These are phyloP conservation scores for Podospora bellae-mahoneyi DNA, from an alignment of 495 filamentous ascomycete genomes.

Conservation along the genomic window DNA sequence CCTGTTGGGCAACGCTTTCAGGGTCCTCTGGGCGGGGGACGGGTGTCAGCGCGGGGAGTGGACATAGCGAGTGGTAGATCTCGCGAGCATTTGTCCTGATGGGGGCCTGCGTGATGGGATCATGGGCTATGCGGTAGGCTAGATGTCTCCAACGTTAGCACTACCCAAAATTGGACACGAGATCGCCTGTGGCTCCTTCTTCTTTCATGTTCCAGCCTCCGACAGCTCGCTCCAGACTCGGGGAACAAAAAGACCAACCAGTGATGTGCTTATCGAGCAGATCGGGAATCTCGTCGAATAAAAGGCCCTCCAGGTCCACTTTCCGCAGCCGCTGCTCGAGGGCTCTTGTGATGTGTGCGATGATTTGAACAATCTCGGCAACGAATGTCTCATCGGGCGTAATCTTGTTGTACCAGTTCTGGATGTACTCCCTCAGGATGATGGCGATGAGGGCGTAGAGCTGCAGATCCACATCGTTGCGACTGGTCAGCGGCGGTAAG, in stretches of 20 bases:
- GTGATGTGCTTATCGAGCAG: slow-evolving; percentile 74
- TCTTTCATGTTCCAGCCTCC: not conserved
- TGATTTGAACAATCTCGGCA: slow-evolving; percentile 79
- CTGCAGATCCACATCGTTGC: slow-evolving; percentile 86
- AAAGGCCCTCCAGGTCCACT: slow-evolving; percentile 74
- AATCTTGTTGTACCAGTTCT: slow-evolving; percentile 89
- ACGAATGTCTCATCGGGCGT: slow-evolving; percentile 85
- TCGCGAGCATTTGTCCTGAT: slow-evolving; percentile 57
- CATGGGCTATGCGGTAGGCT: slow-evolving; percentile 57
- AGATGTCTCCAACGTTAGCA: slow-evolving; percentile 3
- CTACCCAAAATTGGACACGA: slow-evolving; percentile 11
- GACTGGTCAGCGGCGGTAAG: slow-evolving; percentile 85
- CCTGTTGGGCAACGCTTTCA: slow-evolving; percentile 55
- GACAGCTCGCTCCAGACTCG: not conserved
- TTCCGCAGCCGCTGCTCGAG: slow-evolving; percentile 80
- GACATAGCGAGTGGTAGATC: slow-evolving; percentile 80
- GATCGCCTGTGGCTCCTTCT: not conserved
- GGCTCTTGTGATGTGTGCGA: slow-evolving; percentile 83
- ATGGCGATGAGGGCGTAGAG: slow-evolving; percentile 89
- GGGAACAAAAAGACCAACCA: slow-evolving; percentile 53
- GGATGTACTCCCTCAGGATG: slow-evolving; percentile 81
- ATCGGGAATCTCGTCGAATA: slow-evolving; percentile 86
- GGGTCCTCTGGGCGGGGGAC: slow-evolving; percentile 57
- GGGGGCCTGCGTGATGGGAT: slow-evolving; percentile 51
- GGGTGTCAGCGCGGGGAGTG: slow-evolving; percentile 75